phyloP scores from a whole-genome alignment of 768 basidiomycete species.

The Leccinum barrowsii region DNA sequence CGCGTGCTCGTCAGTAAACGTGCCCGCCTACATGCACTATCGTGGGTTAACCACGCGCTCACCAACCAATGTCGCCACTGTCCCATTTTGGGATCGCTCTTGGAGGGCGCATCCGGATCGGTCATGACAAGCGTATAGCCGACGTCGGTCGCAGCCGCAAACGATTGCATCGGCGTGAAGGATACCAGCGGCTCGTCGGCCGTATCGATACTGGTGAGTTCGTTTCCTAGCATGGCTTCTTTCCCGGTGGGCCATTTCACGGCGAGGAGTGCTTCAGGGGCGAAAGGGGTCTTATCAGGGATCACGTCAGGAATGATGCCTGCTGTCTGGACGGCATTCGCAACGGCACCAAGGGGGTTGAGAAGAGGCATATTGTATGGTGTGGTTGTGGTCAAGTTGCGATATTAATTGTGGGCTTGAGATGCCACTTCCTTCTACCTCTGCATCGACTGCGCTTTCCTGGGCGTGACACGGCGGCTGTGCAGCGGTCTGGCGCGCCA shows the following conservation, averaged over 20 bases:
- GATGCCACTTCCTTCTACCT: no score
- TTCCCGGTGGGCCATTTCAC: constrained; percentile 30
- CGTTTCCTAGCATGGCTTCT: constrained; percentile 37
- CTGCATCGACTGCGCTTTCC: no score
- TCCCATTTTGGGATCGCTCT: constrained; percentile 44
- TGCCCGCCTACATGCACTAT: neutral
- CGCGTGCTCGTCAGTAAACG: neutral
- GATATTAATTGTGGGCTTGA: no score
- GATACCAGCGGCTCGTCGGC: constrained; percentile 49
- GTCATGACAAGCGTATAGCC: constrained; percentile 55
- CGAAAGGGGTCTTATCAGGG: constrained; percentile 20
- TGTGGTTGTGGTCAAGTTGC: neutral
- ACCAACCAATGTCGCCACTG: constrained; percentile 61
- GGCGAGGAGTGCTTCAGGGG: constrained; percentile 27
- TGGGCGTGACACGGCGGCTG: no score
- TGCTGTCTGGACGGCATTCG: constrained; percentile 10
- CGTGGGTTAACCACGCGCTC: constrained; percentile 9
- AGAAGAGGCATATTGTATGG: constrained; percentile 19
- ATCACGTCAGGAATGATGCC: constrained; percentile 33
- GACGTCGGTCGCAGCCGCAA: constrained; percentile 29
- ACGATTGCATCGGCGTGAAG: constrained; percentile 41
- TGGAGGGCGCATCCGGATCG: constrained; percentile 57
- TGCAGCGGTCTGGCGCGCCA: no score
- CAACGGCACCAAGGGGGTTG: constrained; percentile 26
- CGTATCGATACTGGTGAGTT: constrained; percentile 35